Base-by-base conservation (phyloP, 75 land plant species). In the Azolla pinnata region DNA sequence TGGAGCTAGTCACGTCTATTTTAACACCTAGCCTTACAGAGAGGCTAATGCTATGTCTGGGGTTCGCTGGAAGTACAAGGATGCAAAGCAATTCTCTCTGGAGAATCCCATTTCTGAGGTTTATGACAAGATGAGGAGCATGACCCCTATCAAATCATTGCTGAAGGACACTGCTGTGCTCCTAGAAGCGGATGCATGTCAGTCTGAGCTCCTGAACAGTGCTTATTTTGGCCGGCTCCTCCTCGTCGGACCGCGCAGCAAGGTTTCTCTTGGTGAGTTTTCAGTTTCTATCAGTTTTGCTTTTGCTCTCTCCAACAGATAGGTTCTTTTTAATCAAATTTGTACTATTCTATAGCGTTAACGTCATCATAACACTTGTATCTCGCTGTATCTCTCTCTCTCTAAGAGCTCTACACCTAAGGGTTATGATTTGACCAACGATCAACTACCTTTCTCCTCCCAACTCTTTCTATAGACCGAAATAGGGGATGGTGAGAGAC, bases 171-270 rank as follows among this genome's bases (percentile, higher is more conserved):
- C 30, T 20, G 57, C 54, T 34, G 57, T 47, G 20, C 31, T 74
- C 25, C 24, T 72, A 27, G 53, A 67, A 42, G 67, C 67, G 1
- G 47, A 31, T 52, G 8, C 67, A 20, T 47, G 58, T 24, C 52
- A 50, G 24, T 50, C 63, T 3, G 51, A 71, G 20, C 44, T 72
- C 29, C 33, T 77, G 18, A 54, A 55, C 20, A 59, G 54, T 17
- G 50, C 71, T 19, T 57, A 70, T 35, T 73, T 77, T 64, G 80
- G 80, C 17, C 60, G 18, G 14, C 64, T 56, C 28, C 32, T 75
- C 9, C 31, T 46, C 1, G 54, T 50, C 0, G 46, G 46, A 7
- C 24, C 23, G n/a, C 9, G 18, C 2, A 29, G 27, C 25, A 40
- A 64, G 7, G 10, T 52, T 52, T 52, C 54, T 27, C 1, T 26